phyloP scores from a whole-genome alignment of 768 basidiomycete genomes.

The Russula griseocarnosa region DNA sequence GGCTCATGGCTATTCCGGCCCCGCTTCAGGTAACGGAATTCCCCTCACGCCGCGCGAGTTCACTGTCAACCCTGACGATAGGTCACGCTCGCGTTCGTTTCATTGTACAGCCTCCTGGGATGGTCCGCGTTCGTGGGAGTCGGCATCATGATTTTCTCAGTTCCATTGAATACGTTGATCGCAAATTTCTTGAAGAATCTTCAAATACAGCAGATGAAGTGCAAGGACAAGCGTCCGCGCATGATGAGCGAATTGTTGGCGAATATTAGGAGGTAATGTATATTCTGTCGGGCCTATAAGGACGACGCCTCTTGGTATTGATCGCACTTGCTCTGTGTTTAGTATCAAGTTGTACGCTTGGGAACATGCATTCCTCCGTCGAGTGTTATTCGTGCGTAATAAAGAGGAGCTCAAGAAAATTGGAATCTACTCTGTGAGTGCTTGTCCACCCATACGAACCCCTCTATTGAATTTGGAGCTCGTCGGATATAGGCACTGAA shows the following conservation, averaged over 20 bases:
- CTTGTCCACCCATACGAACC: background rate
- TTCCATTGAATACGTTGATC: constrained; percentile 71
- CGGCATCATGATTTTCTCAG: constrained; percentile 78
- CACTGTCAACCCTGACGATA: too few species aligned
- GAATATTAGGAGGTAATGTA: constrained; percentile 74
- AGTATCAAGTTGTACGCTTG: constrained; percentile 92
- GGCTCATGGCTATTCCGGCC: constrained; percentile 79
- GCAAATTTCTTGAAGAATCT: constrained; percentile 67
- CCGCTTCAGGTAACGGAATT: too few species aligned
- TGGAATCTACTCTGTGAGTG: constrained; percentile 62
- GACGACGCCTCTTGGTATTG: background rate
- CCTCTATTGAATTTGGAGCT: background rate
- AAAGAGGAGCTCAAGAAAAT: constrained; percentile 79
- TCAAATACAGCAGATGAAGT: constrained; percentile 91
- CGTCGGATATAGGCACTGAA: constrained; percentile 48
- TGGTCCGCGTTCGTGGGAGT: constrained; percentile 91
- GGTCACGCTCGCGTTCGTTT: constrained; percentile 86
- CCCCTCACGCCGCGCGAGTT: too few species aligned
- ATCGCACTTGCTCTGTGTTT: background rate
- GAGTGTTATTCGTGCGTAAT: constrained; percentile 76
- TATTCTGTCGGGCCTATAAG: background rate
- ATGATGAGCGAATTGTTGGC: constrained; percentile 91
- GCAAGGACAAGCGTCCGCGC: constrained; percentile 75
- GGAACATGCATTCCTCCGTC: constrained; percentile 86
- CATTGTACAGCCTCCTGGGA: constrained; percentile 83